Evolutionary conservation across 306 rosid species (phyloP).

Genomic region (Luffa acutangula): DNA sequence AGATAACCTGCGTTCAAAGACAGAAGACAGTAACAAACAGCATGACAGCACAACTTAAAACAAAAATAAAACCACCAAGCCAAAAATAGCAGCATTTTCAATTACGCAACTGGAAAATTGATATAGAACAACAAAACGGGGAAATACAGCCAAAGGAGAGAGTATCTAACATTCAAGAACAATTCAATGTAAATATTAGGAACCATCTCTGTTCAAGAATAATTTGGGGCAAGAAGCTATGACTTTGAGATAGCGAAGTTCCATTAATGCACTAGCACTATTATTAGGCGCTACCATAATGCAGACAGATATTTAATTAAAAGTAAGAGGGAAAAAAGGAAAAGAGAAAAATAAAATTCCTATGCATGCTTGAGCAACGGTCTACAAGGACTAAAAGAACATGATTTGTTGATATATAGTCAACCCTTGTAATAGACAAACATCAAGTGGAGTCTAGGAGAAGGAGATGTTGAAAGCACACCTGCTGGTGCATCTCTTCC

Average conservation of each 20-base stretch:
- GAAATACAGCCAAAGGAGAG: background rate
- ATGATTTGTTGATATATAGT: background rate
- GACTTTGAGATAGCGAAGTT: background rate
- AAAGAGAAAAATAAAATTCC: background rate
- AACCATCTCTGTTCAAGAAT: background rate
- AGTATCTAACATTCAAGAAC: background rate
- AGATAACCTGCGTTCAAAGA: conserved; percentile 57
- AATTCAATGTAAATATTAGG: background rate
- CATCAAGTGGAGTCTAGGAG: background rate
- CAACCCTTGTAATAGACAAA: background rate
- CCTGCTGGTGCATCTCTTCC: conserved; percentile 92
- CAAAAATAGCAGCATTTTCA: background rate
- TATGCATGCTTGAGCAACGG: background rate
- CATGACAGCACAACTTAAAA: background rate
- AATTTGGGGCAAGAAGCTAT: background rate
- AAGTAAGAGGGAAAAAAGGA: background rate
- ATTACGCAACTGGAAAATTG: background rate
- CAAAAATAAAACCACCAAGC: background rate
- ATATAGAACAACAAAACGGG: background rate
- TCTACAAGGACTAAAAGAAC: background rate
- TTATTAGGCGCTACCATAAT: background rate
- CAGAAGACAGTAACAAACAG: conserved; percentile 7
- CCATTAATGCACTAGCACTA: background rate
- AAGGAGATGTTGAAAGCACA: conserved; percentile 13
- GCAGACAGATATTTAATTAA: background rate